Percentiles rank a stretch among this genome's conserved stretches.
Conservation (phyloP, 2,329 filamentous ascomycete species). For the Karstenula rhodostoma region DNA sequence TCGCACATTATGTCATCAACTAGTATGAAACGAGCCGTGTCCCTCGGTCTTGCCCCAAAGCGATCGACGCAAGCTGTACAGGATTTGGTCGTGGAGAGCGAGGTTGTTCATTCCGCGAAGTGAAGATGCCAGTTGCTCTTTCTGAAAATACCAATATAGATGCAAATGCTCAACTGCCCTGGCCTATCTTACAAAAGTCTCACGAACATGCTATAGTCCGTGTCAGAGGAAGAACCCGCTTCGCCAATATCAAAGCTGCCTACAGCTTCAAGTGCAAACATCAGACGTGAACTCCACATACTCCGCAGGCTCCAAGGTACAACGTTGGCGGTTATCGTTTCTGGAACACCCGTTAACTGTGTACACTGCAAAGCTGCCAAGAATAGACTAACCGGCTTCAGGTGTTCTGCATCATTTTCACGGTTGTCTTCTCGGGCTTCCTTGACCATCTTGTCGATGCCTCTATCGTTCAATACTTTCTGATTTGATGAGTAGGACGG, state of each 20-base stretch:
- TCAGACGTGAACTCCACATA: neutral
- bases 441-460: conserved; percentile 91
- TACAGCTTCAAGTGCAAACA: too few relatives aligned
- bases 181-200: too few relatives aligned
- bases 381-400: conserved; percentile 51
- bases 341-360: conserved; percentile 12
- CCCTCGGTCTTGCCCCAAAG: neutral
- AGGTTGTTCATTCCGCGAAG: neutral
- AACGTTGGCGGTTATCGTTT: conserved; percentile 17
- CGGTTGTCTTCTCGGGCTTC: conserved; percentile 89
- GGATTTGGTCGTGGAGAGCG: neutral
- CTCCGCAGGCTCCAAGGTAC: neutral
- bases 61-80: neutral
- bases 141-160: too few relatives aligned
- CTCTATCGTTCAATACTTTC: conserved; percentile 85
- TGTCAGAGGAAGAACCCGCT: neutral
- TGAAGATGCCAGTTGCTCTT: too few relatives aligned
- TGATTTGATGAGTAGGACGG: conserved; percentile 50
- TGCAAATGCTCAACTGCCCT: too few relatives aligned
- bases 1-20: conserved; percentile 1
- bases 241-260: neutral
- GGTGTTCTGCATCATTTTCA: conserved; percentile 80
- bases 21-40: neutral
- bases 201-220: neutral
- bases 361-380: neutral